Evolutionary conservation across 441 rosid species (phyloP), one percentile per base, ranked within the genome.

Genomic region (Erodium trifolium): DNA sequence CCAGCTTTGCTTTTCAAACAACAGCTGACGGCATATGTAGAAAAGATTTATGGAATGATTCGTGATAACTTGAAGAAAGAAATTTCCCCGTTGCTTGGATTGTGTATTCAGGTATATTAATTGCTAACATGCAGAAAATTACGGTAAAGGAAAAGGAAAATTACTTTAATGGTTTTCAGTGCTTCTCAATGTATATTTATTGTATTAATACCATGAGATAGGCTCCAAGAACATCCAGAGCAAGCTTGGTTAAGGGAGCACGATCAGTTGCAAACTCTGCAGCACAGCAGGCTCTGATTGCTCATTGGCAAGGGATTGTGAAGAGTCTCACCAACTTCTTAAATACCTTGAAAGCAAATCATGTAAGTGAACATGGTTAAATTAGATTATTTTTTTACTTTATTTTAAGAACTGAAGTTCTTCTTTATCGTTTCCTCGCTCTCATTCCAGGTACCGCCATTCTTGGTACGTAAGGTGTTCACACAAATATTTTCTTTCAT

Each of bases 141-240:
- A 11, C 45, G 9, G 47, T 41, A 8, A 5, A 53, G 14, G 14
- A 14, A 51, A n/a, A 37, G 2, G 9, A 43, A 45, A 10, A 45
- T 37, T n/a, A 5, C 6, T 51, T 51, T 14, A 1, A 14, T 51
- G 59, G 1, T 14, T 51, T 66, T 13, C 13, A 14, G 8, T 14
- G 23, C 66, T 72, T 66, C 51, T 1, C 8, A 34, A 47, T 14
- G 49, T 16, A 39, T 59, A 35, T 31, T 64, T 57, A 55, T 19
- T 49, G 57, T 65, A 63, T 75, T 57, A 35, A 9, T 68, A 68
- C 73, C 45, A 72, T 76, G 66, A 67, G 59, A 79, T 59, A 95
- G 98, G 99, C 98, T 39, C 99, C 99, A 64, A 87, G 99, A 85
- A 95, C 98, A 80, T 92, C 99, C 62, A 83, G 99, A 78, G 99